Evolutionary conservation across 1,284 basidiomycete genomes (phyloP).

Genomic region (Ceratobasidium sp.): DNA sequence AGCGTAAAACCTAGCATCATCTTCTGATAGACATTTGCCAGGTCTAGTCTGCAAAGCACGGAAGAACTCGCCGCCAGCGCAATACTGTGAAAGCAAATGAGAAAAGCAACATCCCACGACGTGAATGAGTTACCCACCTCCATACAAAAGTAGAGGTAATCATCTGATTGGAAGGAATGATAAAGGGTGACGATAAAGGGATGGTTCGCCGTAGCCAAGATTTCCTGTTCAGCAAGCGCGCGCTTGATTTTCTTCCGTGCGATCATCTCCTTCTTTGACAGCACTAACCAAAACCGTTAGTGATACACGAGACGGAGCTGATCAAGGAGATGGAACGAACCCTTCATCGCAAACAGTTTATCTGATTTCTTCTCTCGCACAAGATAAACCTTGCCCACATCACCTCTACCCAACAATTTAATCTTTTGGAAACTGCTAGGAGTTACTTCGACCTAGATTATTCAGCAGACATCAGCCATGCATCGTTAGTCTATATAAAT

Average conservation of each 20-base stretch:
- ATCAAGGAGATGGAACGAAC: slow-evolving; percentile 59
- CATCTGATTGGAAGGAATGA: slow-evolving; percentile 98
- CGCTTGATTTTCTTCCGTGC: slow-evolving; percentile 98
- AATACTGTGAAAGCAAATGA: slow-evolving; percentile 66
- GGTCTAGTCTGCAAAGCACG: slow-evolving; percentile 94
- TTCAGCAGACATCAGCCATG: slow-evolving; percentile 40
- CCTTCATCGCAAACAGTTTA: slow-evolving; percentile 97
- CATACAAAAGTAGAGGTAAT: slow-evolving; percentile 97
- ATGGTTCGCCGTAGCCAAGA: slow-evolving; percentile 94
- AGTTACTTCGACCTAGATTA: slow-evolving; percentile 81
- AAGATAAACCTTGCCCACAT: slow-evolving; percentile 95
- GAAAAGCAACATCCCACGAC: background rate
- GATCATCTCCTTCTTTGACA: slow-evolving; percentile 98
- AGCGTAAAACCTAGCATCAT: slow-evolving; percentile 96
- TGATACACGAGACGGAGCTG: slow-evolving; percentile 12
- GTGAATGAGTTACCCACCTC: slow-evolving; percentile 57
- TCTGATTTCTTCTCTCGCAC: slow-evolving; percentile 95
- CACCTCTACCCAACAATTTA: slow-evolving; percentile 94
- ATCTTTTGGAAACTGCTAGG: slow-evolving; percentile 93
- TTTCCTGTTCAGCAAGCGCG: slow-evolving; percentile 95
- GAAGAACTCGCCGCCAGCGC: slow-evolving; percentile 99
- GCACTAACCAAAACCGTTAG: slow-evolving; percentile 63
- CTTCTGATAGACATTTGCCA: slow-evolving; percentile 94
- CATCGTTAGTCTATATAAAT: background rate
- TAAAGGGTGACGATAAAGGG: slow-evolving; percentile 98